Base-by-base conservation (phyloP, 176 grass and related monocot genomes). In the Musa acuminata region DNA sequence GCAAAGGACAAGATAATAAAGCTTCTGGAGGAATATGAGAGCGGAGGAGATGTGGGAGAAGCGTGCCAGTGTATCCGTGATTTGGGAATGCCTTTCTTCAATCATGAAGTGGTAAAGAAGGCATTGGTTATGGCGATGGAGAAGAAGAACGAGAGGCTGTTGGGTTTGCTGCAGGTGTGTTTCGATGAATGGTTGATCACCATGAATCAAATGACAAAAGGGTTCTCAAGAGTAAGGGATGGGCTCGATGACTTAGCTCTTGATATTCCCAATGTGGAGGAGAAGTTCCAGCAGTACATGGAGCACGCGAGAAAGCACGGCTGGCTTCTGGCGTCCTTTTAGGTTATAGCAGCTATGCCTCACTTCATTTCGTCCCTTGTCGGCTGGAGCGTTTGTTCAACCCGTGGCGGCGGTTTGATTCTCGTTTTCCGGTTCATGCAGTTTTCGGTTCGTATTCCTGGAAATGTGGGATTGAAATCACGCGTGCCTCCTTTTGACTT, bases 1-100 rank as follows among this genome's bases (percentile, higher is more conserved):
- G 72, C 72, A 17, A 73, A 73, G 52, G 72, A 73, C 52, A 73
- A 73, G 51, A 73, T 73, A 25, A 55, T 9, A 16, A 73, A 73
- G 52, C 72, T 73, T 73, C 25, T 73, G 53, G 52, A 73, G 52
- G 72, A 73, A 27, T 57, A 55, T 16, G 72, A 73, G 24, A 73
- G 72, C 19, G 52, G 72, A 55, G 52, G 72, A 11, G 52, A 73
- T 73, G 49, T 52, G 8, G 17, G 68, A 19, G 68, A 71, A 52
- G 68, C 68, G 2, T 26, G 68, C 9, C 29, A 71, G 49, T 71
- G 68, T 71, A 71, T 71, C 49, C 68, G 68, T 71, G 68, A 71
- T 49, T 51, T 71, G 49, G 35, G 68, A 21, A 71, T 71, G 68
- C 68, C 48, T 51, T 71, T 71, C 68, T 71, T 71, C 49, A 71